Evolutionary conservation across 768 basidiomycete genomes (phyloP).

Genomic region (Coprinopsis sp.): DNA sequence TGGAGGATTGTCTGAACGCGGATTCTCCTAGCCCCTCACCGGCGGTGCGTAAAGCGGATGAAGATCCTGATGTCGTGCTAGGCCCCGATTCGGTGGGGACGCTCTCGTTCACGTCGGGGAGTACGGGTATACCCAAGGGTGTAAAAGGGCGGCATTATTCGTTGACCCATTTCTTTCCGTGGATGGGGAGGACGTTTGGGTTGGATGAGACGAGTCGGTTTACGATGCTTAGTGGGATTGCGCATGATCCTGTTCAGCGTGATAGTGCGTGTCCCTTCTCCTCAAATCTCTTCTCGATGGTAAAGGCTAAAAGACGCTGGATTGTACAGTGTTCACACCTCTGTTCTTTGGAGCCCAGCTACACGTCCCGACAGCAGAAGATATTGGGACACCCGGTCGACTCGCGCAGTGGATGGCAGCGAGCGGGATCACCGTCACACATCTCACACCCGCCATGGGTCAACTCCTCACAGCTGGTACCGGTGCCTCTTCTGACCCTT

Average conservation of each 20-base stretch:
- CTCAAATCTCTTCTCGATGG: slow-evolving; percentile 1
- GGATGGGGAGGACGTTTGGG: slow-evolving; percentile 91
- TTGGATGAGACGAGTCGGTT: slow-evolving; percentile 75
- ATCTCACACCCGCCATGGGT: slow-evolving; percentile 98
- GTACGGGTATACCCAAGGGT: slow-evolving; percentile 98
- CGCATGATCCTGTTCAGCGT: slow-evolving; percentile 97
- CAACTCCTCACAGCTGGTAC: slow-evolving; percentile 87
- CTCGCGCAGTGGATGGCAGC: slow-evolving; percentile 99
- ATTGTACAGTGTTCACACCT: slow-evolving; percentile 92
- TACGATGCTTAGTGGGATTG: slow-evolving; percentile 98
- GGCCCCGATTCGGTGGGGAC: slow-evolving; percentile 97
- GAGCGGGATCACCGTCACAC: slow-evolving; percentile 88
- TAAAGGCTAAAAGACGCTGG: slow-evolving; percentile 7
- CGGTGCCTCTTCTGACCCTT: slow-evolving; percentile 47
- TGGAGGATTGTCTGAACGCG: too few relatives aligned
- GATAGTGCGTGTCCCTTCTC: slow-evolving; percentile 75
- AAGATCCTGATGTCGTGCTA: slow-evolving; percentile 75
- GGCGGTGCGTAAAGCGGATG: slow-evolving; percentile 51
- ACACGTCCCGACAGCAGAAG: slow-evolving; percentile 93
- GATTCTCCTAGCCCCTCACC: too few relatives aligned
- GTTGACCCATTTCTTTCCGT: slow-evolving; percentile 98
- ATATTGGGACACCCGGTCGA: slow-evolving; percentile 94
- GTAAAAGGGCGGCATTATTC: slow-evolving; percentile 93
- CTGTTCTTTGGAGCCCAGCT: slow-evolving; percentile 95
- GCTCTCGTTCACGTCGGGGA: slow-evolving; percentile 93